Evolutionary conservation across 2,329 filamentous ascomycete genomes (phyloP).

Genomic region (Neofusicoccum kwambonambiense): DNA sequence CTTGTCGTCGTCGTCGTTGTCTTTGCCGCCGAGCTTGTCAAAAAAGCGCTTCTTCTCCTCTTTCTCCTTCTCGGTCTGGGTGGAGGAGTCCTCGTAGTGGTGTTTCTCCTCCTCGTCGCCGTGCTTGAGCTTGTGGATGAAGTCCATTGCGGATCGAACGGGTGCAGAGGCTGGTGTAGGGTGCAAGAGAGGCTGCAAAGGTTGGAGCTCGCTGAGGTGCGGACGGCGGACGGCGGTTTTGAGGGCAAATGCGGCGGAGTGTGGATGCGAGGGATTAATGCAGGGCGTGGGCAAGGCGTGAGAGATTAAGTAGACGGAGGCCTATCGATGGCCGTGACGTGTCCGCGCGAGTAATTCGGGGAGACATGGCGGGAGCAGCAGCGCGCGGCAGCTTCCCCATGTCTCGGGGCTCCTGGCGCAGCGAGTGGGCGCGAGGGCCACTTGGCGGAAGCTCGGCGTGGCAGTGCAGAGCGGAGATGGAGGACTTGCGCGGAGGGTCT

Average conservation of each 20-base stretch:
- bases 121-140: constrained; percentile 15
- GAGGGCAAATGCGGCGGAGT: neutral
- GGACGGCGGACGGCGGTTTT: neutral
- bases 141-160: constrained; percentile 3
- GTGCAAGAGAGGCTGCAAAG: neutral
- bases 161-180: neutral
- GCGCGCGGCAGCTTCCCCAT: neutral
- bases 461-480: constrained; percentile 14
- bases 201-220: neutral
- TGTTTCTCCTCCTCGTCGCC: constrained; percentile 10
- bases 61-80: constrained; percentile 9
- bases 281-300: neutral
- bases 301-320: constrained; percentile 7
- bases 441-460: constrained; percentile 12
- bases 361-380: neutral
- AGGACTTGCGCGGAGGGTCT: neutral
- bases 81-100: neutral
- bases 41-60: constrained; percentile 8
- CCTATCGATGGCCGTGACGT: constrained; percentile 2
- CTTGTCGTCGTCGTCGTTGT: neutral
- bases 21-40: constrained; percentile 5
- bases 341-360: constrained; percentile 2
- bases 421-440: neutral
- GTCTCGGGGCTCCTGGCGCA: neutral
- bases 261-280: neutral